Evolutionary conservation across 1,284 basidiomycete genomes (phyloP), one percentile per base, ranked within the genome.

Genomic region (Cryptococcus deneoformans): DNA sequence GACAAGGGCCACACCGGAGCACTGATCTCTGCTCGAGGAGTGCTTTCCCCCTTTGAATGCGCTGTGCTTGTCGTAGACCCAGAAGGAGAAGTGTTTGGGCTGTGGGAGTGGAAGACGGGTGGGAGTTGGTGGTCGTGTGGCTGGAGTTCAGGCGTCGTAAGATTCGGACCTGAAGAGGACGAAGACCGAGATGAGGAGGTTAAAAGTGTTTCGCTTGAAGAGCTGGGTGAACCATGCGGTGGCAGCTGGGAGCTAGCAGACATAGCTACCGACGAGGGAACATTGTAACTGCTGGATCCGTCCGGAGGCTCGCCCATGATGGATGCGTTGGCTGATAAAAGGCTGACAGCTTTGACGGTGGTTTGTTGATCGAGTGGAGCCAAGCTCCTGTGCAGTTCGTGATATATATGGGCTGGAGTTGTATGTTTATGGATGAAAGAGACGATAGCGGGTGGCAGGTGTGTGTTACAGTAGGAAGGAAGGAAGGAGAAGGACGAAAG

Each of bases 1-100:
- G 65, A 42, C 11, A 62, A 52, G 8, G 67, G 65, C 67, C 67
- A 69, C 9, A 59, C 46, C 0, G 67, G 69, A 20, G 58, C 52
- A 10, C 61, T 52, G 9, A 65, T 11, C 48, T 71, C 67, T n/a
- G 64, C 64, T 48, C 66, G 60, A n/a, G 69, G 69, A 7, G 69
- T 71, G 24, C 46, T 48, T 34, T 63, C 67, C 10, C 60, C 69
- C 44, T 65, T 67, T 8, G 64, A 65, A 7, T 52, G 57, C 11
- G 64, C 58, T 3, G 65, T 64, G 40, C 62, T 64, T 5, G 65
- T 57, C 5, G 63, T 59, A 4, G 69, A 70, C 44, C 60, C 58
- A 6, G 63, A 50, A 2, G 68, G 66, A 10, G 68, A 68, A 40
- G 45, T n/a, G 40, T 46, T 46, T 16, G 50, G 38, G 37, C 39